phyloP scores from a whole-genome alignment of 768 basidiomycete species.

The Boletus fagicola region DNA sequence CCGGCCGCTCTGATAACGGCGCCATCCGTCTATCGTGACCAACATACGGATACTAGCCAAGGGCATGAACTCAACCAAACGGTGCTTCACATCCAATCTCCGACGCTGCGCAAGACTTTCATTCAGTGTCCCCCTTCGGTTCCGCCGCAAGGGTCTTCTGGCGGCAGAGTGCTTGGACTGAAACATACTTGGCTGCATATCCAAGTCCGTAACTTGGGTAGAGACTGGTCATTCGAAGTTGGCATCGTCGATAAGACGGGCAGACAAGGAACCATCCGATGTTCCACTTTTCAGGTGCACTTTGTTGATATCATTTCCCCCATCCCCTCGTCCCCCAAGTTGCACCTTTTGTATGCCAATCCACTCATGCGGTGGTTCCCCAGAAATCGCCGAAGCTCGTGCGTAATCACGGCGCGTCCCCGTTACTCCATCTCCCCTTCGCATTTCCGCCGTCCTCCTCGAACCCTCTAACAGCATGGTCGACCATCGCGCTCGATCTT shows the following conservation, averaged over 20 bases:
- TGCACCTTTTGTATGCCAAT: not conserved
- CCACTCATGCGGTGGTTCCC: constrained; percentile 9
- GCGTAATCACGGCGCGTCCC: constrained; percentile 37
- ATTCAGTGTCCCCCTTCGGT: constrained; percentile 56
- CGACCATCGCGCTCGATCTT: constrained; percentile 60
- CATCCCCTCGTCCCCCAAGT: constrained; percentile 1
- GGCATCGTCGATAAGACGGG: constrained; percentile 66
- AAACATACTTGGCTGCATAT: constrained; percentile 74
- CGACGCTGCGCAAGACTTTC: constrained; percentile 64
- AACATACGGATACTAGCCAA: constrained; percentile 31
- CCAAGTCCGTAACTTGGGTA: constrained; percentile 65
- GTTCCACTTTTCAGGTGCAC: constrained; percentile 79
- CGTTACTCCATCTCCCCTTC: constrained; percentile 71
- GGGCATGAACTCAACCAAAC: constrained; percentile 53
- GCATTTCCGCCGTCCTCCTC: constrained; percentile 57
- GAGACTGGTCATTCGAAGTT: constrained; percentile 74
- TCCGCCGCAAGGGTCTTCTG: constrained; percentile 9
- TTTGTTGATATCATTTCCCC: not conserved
- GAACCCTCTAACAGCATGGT: constrained; percentile 66
- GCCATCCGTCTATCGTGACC: constrained; percentile 34
- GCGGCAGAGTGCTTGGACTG: constrained; percentile 46
- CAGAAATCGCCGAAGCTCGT: constrained; percentile 59
- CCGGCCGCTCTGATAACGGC: constrained; percentile 48
- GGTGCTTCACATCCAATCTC: constrained; percentile 78
- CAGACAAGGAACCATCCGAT: constrained; percentile 57